These are phyloP conservation scores for Ormosia semicastrata DNA, from an alignment of 306 rosid species.

Conservation along the genomic window DNA sequence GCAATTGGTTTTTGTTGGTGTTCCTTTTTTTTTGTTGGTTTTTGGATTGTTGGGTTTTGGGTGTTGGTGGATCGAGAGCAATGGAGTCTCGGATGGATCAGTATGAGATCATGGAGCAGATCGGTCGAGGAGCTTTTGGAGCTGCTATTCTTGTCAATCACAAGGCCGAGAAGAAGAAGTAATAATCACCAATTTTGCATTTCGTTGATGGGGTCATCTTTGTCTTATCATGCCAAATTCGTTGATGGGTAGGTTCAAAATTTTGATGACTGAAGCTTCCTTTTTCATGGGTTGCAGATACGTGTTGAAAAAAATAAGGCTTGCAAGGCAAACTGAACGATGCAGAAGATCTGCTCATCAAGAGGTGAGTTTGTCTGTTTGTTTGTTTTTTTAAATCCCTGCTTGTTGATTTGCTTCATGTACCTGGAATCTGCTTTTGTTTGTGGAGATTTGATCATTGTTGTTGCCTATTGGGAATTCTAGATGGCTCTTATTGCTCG, in stretches of 20 bases:
- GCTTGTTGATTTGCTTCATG: slow-evolving; percentile 24
- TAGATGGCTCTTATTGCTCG: slow-evolving; percentile 99
- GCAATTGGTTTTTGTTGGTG: neutral
- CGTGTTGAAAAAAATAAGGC: slow-evolving; percentile 98
- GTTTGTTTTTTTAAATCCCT: neutral
- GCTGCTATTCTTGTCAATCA: slow-evolving; percentile 97
- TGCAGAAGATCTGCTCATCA: slow-evolving; percentile 99
- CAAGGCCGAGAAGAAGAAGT: slow-evolving; percentile 93
- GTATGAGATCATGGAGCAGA: slow-evolving; percentile 99
- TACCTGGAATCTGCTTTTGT: neutral
- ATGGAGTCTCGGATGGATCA: slow-evolving; percentile 99
- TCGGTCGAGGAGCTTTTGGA: slow-evolving; percentile 99
- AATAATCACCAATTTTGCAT: slow-evolving; percentile 12
- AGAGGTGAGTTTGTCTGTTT: slow-evolving; percentile 57
- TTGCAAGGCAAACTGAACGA: slow-evolving; percentile 96
- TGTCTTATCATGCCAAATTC: neutral
- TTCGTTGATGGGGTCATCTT: slow-evolving; percentile 21
- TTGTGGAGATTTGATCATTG: slow-evolving; percentile 7
- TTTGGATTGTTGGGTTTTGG: neutral
- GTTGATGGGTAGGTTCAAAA: slow-evolving; percentile 15
- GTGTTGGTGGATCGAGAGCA: slow-evolving; percentile 27
- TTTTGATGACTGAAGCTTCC: slow-evolving; percentile 18
- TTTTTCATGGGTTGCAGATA: slow-evolving; percentile 60
- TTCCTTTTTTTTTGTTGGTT: neutral
- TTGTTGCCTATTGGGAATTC: slow-evolving; percentile 13